Evolutionary conservation across 208 protist genomes (phyloP).

Genomic region (Trichomonas vaginalis): DNA sequence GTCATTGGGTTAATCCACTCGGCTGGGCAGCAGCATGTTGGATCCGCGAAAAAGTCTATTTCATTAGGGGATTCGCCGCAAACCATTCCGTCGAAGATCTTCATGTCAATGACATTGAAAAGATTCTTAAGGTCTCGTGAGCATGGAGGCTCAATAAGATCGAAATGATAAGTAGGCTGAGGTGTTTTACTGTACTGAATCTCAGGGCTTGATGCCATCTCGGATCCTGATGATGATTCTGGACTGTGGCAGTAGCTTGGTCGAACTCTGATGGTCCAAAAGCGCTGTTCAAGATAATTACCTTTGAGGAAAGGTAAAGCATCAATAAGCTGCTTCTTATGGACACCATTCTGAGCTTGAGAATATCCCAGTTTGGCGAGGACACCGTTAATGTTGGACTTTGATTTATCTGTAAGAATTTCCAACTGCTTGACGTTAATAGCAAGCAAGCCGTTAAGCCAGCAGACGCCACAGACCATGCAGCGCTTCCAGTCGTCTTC

Average conservation of each 20-base stretch:
- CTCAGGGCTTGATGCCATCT: background rate
- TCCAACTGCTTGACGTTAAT: background rate
- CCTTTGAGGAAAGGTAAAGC: background rate
- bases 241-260: background rate
- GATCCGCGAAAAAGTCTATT: background rate
- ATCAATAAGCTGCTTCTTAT: background rate
- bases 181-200: background rate
- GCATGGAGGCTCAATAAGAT: background rate
- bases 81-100: background rate
- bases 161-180: background rate
- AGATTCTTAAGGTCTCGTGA: background rate
- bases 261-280: background rate
- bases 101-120: background rate
- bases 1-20: background rate
- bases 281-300: background rate
- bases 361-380: background rate
- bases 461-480: background rate
- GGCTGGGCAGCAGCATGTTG: background rate
- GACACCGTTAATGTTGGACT: background rate
- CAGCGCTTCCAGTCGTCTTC: background rate
- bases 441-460: background rate
- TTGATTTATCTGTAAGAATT: background rate
- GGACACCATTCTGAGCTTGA: background rate
- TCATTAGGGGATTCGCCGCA: background rate
- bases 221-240: background rate